Evolutionary conservation across 305 asterid species (phyloP).

Genomic region (Plantago coronopus): DNA sequence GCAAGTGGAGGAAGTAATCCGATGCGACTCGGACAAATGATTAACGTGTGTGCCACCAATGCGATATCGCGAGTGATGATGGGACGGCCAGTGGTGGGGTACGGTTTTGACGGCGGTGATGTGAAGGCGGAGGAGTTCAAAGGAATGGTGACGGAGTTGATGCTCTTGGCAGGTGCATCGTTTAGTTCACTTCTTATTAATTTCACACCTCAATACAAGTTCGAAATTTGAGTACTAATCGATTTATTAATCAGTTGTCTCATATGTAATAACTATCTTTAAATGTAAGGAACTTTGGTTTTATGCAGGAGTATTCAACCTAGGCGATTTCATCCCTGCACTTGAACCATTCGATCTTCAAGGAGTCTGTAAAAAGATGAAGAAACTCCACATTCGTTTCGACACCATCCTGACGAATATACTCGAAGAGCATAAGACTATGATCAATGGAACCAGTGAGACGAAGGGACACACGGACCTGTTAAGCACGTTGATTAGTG

Average conservation of each 20-base stretch:
- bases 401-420: conserved; percentile 51
- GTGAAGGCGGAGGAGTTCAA: conserved; percentile 74
- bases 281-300: too few species aligned
- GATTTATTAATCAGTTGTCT: too few species aligned
- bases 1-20: conserved; percentile 36
- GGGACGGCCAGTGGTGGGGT: conserved; percentile 65
- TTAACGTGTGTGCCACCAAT: conserved; percentile 66
- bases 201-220: too few species aligned
- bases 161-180: conserved; percentile 52
- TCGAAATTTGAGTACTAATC: too few species aligned
- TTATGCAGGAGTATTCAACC: conserved; percentile 63
- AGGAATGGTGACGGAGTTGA: conserved; percentile 70
- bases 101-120: conserved; percentile 41
- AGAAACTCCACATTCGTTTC: conserved; percentile 68
- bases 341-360: conserved; percentile 66
- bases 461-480: conserved; percentile 34
- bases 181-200: too few species aligned
- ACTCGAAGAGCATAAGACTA: conserved; percentile 55
- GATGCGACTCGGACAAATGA: conserved; percentile 44
- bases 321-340: conserved; percentile 75
- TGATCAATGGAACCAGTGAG: conserved; percentile 10
- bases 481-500: conserved; percentile 46
- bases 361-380: conserved; percentile 63
- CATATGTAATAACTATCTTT: too few species aligned
- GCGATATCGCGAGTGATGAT: conserved; percentile 60